Evolutionary conservation across 1,284 basidiomycete species (phyloP).

Genomic region (Ustilago lituana): DNA sequence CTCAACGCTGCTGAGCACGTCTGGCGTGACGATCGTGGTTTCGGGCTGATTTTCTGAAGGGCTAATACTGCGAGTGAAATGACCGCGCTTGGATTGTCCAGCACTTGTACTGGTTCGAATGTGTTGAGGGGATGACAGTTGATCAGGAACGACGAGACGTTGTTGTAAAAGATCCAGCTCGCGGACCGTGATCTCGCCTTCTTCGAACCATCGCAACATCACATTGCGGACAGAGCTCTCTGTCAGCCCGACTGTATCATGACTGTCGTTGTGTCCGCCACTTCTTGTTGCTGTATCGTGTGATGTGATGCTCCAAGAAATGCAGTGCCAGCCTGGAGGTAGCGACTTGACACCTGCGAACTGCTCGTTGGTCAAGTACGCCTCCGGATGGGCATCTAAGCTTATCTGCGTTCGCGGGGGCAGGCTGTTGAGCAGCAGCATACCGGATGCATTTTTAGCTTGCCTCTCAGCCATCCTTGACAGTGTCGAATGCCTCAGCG

Average conservation of each 20-base stretch:
- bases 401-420: constrained; percentile 25
- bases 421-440: constrained; percentile 26
- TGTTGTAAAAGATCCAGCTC: constrained; percentile 22
- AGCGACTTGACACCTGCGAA: constrained; percentile 41
- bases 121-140: background rate
- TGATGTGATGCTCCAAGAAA: constrained; percentile 28
- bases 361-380: constrained; percentile 29
- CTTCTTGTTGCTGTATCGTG: background rate
- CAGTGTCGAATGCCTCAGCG: background rate
- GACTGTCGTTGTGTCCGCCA: background rate
- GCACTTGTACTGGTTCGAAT: background rate
- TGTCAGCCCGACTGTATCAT: background rate
- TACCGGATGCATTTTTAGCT: too few relatives aligned
- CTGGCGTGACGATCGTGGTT: constrained; percentile 11
- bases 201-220: constrained; percentile 17
- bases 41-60: background rate
- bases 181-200: constrained; percentile 9
- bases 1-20: constrained; percentile 24
- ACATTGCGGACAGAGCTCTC: constrained; percentile 15
- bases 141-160: constrained; percentile 13
- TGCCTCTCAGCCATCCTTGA: background rate
- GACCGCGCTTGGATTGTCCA: constrained; percentile 6
- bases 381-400: constrained; percentile 27
- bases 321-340: constrained; percentile 42
- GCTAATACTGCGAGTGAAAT: constrained; percentile 6